These are phyloP conservation scores for Pachyrhizus erosus DNA, from an alignment of 306 rosid species.

Conservation along the genomic window DNA sequence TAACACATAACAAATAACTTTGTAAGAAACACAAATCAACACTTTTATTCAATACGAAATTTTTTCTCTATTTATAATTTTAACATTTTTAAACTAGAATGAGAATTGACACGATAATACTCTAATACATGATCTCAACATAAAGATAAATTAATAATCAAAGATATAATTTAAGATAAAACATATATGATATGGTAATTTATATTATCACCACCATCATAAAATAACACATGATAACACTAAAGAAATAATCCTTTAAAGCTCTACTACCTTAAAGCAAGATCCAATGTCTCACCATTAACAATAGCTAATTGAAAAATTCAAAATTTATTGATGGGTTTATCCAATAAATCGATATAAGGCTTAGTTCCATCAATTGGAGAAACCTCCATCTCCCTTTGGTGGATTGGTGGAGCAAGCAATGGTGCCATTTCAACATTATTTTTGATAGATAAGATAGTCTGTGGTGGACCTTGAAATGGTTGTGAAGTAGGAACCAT, in stretches of 20 bases:
- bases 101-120: neutral
- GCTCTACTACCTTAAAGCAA: conserved; percentile 37
- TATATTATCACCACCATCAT: neutral
- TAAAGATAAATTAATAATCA: neutral
- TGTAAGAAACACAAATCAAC: neutral
- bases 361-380: conserved; percentile 38
- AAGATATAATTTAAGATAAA: neutral
- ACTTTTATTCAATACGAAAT: neutral
- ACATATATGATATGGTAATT: neutral
- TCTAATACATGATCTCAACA: neutral
- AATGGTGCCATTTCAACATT: neutral
- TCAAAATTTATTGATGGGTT: conserved; percentile 32
- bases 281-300: conserved; percentile 37
- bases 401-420: too few relatives aligned
- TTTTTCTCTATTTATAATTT: neutral
- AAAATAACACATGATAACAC: neutral
- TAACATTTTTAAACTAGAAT: neutral
- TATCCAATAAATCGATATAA: conserved; percentile 48
- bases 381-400: neutral
- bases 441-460: neutral
- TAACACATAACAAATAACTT: neutral
- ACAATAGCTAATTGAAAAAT: neutral
- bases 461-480: neutral
- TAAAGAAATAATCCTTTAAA: conserved; percentile 22
- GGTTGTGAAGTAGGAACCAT: neutral